A percentile compares a stretch with the other conserved stretches of the same genome.
phyloP scores from a whole-genome alignment of 139 green algal genomes.

The Closterium sp. region DNA sequence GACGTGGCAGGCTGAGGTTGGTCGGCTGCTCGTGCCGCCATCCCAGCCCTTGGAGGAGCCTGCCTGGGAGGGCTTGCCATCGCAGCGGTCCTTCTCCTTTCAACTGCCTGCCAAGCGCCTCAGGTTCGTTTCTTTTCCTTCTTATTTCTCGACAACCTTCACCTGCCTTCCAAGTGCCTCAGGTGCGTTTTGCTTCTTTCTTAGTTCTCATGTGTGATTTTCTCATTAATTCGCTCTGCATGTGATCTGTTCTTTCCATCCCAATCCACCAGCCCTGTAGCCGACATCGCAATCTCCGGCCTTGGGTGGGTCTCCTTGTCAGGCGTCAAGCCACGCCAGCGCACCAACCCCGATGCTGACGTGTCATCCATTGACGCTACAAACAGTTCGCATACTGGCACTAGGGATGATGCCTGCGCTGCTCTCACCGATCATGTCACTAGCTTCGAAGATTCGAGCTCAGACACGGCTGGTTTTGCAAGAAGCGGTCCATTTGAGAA shows the following conservation, averaged over 20 bases:
- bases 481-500: background rate
- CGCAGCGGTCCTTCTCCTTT: background rate
- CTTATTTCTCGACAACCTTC: background rate
- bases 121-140: background rate
- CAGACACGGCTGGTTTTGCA: background rate
- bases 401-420: background rate
- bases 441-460: background rate
- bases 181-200: background rate
- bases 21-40: background rate
- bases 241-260: background rate
- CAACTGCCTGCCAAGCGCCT: background rate
- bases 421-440: background rate
- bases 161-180: background rate
- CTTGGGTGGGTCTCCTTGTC: slow-evolving; percentile 15
- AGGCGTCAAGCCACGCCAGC: background rate
- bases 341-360: background rate
- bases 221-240: too few species aligned
- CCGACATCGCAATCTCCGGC: slow-evolving; percentile 47
- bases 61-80: background rate
- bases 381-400: background rate
- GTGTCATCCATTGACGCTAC: background rate
- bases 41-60: background rate
- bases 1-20: background rate
- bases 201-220: background rate
- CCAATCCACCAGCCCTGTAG: slow-evolving; percentile 17